Percentiles rank a stretch among this genome's conserved stretches.
Evolutionary conservation across 192 early-diverging fungal species (phyloP).

Genomic region (Diversispora epigaea): DNA sequence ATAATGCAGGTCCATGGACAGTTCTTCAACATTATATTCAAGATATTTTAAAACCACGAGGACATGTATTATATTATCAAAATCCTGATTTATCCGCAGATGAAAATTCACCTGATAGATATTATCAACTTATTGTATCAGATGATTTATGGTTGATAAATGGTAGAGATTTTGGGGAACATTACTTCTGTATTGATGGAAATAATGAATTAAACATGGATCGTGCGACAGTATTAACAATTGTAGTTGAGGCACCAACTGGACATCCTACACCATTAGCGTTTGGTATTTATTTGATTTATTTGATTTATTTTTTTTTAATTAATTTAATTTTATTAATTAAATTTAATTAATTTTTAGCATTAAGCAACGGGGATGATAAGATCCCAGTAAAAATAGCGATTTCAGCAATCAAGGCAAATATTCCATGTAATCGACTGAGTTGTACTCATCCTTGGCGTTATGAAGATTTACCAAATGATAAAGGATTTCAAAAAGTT

Average conservation of each 20-base stretch:
- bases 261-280: constrained; percentile 6
- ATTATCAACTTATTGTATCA: constrained; percentile 17
- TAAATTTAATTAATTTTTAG: not conserved
- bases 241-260: constrained; percentile 3
- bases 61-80: constrained; percentile 15
- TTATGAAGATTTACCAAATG: not conserved
- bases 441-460: not conserved
- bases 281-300: constrained; percentile 5
- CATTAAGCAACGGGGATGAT: constrained; percentile 13
- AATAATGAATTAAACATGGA: constrained; percentile 22
- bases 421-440: not conserved
- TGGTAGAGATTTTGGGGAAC: constrained; percentile 7
- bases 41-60: constrained; percentile 23
- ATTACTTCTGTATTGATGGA: constrained; percentile 19
- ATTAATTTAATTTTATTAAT: not conserved
- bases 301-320: not conserved
- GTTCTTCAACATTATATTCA: constrained; percentile 20
- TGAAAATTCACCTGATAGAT: constrained; percentile 9
- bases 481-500: constrained; percentile 1
- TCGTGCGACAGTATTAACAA: constrained; percentile 5
- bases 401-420: not conserved
- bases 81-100: not conserved
- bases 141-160: constrained; percentile 15
- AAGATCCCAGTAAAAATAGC: not conserved
- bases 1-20: constrained; percentile 12